These are phyloP conservation scores for Hypoxylon sp. DNA, from an alignment of 2,329 filamentous ascomycete species.

Conservation along the genomic window DNA sequence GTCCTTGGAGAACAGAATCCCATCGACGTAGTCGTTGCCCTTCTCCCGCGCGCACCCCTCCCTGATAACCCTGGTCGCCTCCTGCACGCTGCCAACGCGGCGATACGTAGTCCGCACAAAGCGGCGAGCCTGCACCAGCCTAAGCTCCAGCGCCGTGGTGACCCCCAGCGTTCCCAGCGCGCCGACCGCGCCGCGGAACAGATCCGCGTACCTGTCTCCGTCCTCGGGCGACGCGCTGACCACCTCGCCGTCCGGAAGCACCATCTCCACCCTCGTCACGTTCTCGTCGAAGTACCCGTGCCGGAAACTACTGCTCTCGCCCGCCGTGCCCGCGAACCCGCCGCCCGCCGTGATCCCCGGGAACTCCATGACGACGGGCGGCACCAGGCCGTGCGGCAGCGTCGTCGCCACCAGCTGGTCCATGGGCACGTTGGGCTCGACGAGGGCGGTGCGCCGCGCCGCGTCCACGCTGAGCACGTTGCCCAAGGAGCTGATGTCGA, in stretches of 20 bases:
- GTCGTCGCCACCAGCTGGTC: constrained; percentile 73
- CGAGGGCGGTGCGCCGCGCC: constrained; percentile 65
- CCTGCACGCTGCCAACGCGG: constrained; percentile 57
- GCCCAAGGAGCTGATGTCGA: constrained; percentile 72
- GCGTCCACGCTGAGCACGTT: constrained; percentile 71
- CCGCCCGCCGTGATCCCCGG: constrained; percentile 78
- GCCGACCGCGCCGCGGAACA: constrained; percentile 72
- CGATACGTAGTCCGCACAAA: constrained; percentile 72
- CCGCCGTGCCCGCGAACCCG: constrained; percentile 74
- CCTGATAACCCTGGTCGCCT: constrained; percentile 59
- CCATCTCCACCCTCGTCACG: constrained; percentile 71
- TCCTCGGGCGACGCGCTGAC: constrained; percentile 56
- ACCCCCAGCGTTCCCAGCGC: constrained; percentile 74
- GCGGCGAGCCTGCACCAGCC: constrained; percentile 65
- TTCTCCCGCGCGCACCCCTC: constrained; percentile 54
- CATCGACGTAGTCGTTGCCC: constrained; percentile 74
- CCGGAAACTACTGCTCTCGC: constrained; percentile 74
- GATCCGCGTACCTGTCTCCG: constrained; percentile 52
- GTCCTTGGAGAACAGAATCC: constrained; percentile 69
- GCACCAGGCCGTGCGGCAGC: constrained; percentile 70
- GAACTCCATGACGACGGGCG: constrained; percentile 79
- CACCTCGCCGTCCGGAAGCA: constrained; percentile 72
- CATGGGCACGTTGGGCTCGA: constrained; percentile 81
- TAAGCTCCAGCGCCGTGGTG: constrained; percentile 72
- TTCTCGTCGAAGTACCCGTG: constrained; percentile 77